These are phyloP conservation scores for Tylopilus plumbeoviolaceoides DNA, from an alignment of 768 basidiomycete species.

Conservation along the genomic window DNA sequence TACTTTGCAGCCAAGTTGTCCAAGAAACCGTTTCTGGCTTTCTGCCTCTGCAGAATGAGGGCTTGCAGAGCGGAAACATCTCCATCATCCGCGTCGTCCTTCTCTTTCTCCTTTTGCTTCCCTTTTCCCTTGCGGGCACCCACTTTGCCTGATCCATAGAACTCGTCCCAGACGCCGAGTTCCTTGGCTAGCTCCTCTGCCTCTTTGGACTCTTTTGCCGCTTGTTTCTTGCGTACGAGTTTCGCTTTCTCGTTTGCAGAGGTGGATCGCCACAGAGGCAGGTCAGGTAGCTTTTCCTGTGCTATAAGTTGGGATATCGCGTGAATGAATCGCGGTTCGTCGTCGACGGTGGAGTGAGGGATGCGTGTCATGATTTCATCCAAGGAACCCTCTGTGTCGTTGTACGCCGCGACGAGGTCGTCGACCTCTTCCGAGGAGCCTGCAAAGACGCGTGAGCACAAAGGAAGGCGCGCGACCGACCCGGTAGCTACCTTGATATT, in stretches of 20 bases:
- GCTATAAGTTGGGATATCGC: conserved; percentile 65
- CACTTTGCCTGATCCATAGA: conserved; percentile 74
- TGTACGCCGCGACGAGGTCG: conserved; percentile 76
- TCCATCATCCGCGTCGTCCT: conserved; percentile 40
- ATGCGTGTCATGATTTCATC: conserved; percentile 80
- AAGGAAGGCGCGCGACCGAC: background rate
- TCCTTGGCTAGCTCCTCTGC: conserved; percentile 83
- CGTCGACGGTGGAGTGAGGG: conserved; percentile 78
- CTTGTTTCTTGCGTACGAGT: conserved; percentile 67
- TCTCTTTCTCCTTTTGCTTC: conserved; percentile 45
- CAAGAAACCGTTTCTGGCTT: conserved; percentile 67
- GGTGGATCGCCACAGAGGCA: conserved; percentile 62
- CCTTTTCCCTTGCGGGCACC: conserved; percentile 53
- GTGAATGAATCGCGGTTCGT: conserved; percentile 80
- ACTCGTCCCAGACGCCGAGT: conserved; percentile 92
- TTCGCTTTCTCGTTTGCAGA: conserved; percentile 79
- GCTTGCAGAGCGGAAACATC: conserved; percentile 74
- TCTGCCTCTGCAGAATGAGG: conserved; percentile 74
- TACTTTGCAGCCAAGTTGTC: conserved; percentile 76
- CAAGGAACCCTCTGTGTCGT: conserved; percentile 66
- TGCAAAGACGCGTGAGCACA: conserved; percentile 28
- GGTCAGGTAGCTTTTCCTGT: conserved; percentile 50
- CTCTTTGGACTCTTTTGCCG: conserved; percentile 76
- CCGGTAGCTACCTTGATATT: conserved; percentile 69
- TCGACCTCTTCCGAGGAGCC: conserved; percentile 82